These are phyloP conservation scores for Penicillium maclennaniae DNA, from an alignment of 495 filamentous ascomycete genomes.

Conservation along the genomic window DNA sequence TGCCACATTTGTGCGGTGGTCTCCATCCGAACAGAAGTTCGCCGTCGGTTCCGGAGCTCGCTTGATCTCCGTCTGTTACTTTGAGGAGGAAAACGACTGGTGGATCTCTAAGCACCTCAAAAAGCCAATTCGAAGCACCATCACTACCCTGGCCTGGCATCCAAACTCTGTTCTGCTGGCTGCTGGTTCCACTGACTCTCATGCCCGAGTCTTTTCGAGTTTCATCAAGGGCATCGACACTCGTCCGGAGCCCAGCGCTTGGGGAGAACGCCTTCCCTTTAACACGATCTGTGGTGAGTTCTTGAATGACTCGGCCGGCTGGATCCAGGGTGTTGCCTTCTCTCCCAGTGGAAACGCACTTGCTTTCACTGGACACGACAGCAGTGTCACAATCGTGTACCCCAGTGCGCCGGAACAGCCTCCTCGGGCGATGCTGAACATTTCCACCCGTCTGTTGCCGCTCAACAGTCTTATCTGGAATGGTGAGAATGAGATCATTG, in stretches of 20 bases:
- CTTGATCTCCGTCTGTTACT: slow-evolving; percentile 97
- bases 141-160: slow-evolving; percentile 92
- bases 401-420: slow-evolving; percentile 88
- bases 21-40: slow-evolving; percentile 93
- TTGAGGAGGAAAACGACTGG: slow-evolving; percentile 98
- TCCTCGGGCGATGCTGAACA: slow-evolving; percentile 79
- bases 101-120: slow-evolving; percentile 99
- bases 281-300: slow-evolving; percentile 97
- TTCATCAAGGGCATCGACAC: slow-evolving; percentile 94
- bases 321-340: slow-evolving; percentile 89
- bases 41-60: slow-evolving; percentile 94
- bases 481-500: slow-evolving; percentile 88
- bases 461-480: slow-evolving; percentile 92
- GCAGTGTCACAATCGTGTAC: slow-evolving; percentile 93
- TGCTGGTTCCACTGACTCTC: slow-evolving; percentile 93
- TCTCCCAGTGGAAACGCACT: slow-evolving; percentile 87
- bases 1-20: slow-evolving; percentile 96
- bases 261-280: slow-evolving; percentile 94
- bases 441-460: slow-evolving; percentile 83
- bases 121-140: slow-evolving; percentile 94
- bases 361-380: slow-evolving; percentile 90
- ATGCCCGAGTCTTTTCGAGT: slow-evolving; percentile 89
- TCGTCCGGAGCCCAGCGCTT: slow-evolving; percentile 81
- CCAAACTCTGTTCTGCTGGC: slow-evolving; percentile 94
- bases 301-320: slow-evolving; percentile 90